Conservation (phyloP, 441 rosid species). For the Adansonia madagascariensis region DNA sequence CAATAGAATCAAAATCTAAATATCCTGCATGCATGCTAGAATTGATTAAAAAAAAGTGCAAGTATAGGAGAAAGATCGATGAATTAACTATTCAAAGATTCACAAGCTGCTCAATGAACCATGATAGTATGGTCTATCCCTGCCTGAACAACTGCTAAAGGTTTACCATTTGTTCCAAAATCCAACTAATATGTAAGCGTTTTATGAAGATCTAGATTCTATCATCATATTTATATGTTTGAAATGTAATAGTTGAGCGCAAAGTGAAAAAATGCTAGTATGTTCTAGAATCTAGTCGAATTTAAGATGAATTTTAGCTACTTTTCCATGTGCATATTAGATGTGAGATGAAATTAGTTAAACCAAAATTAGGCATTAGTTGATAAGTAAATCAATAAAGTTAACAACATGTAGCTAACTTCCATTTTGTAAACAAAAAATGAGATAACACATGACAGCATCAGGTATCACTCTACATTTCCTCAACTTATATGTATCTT, state of each 20-base stretch:
- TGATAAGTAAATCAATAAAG: too few species aligned
- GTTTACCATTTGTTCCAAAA: not conserved
- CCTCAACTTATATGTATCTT: too few species aligned
- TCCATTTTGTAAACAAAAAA: too few species aligned
- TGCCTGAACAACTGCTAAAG: too few species aligned
- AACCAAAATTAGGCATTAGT: too few species aligned
- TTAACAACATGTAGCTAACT: too few species aligned
- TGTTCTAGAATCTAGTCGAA: not conserved
- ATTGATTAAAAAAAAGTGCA: conserved; percentile 9
- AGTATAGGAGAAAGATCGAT: not conserved
- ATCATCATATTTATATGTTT: not conserved
- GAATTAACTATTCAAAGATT: conserved; percentile 3
- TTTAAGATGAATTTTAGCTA: not conserved
- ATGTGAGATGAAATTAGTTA: not conserved
- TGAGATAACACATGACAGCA: not conserved
- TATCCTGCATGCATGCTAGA: not conserved
- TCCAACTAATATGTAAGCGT: not conserved
- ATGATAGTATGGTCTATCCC: too few species aligned
- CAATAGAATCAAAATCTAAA: not conserved
- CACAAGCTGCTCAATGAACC: not conserved
- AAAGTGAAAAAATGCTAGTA: not conserved
- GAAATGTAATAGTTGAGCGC: not conserved
- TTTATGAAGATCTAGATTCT: not conserved
- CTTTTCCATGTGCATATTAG: not conserved
- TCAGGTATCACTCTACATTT: too few species aligned